Percentiles rank a stretch among this genome's conserved stretches.
phyloP scores from a whole-genome alignment of 176 grass and related monocot genomes.

The Bonia amplexicaulis region DNA sequence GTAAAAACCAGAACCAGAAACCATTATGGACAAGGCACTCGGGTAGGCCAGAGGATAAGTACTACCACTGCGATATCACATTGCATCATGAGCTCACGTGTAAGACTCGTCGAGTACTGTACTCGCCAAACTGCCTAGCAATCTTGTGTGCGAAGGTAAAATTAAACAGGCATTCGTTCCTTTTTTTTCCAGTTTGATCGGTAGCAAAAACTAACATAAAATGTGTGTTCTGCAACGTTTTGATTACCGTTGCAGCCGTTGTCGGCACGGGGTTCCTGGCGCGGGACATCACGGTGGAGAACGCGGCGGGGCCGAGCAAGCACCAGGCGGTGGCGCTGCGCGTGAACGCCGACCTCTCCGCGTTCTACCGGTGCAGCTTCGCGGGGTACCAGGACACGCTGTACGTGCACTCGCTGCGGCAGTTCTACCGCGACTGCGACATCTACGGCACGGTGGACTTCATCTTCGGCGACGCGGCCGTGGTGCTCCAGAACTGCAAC shows the following conservation, averaged over 20 bases:
- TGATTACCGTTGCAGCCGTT: slow-evolving; percentile 38
- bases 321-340: slow-evolving; percentile 78
- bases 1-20: too few species aligned
- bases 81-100: neutral
- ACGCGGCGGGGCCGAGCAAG: slow-evolving; percentile 72
- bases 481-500: slow-evolving; percentile 75
- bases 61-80: neutral
- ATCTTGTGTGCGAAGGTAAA: neutral
- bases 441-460: slow-evolving; percentile 91
- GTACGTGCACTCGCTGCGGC: slow-evolving; percentile 85
- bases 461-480: slow-evolving; percentile 79
- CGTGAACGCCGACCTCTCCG: slow-evolving; percentile 52
- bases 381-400: slow-evolving; percentile 92
- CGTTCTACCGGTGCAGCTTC: slow-evolving; percentile 83
- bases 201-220: too few species aligned
- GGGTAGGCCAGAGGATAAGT: neutral
- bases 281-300: slow-evolving; percentile 81
- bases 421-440: slow-evolving; percentile 96
- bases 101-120: neutral
- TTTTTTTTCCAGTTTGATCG: neutral
- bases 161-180: too few species aligned
- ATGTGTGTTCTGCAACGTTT: neutral
- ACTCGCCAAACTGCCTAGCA: neutral
- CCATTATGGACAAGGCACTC: too few species aligned
- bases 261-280: slow-evolving; percentile 64